phyloP scores from a whole-genome alignment of 805 yeast genomes.

The Grigorovia yakushimaensis region DNA sequence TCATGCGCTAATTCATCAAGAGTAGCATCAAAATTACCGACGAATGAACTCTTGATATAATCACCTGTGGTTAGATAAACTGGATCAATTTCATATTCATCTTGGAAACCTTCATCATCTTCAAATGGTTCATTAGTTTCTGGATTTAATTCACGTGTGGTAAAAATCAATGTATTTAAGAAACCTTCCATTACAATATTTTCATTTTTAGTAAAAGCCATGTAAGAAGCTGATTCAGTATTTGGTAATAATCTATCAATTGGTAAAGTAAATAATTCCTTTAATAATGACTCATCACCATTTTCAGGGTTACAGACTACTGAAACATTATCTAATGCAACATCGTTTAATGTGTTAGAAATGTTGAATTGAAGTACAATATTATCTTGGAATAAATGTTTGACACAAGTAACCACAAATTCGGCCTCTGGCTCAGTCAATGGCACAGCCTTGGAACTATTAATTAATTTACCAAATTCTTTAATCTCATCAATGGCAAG shows the following conservation, averaged over 20 bases:
- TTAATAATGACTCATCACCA: constrained; percentile 35
- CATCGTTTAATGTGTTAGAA: constrained; percentile 73
- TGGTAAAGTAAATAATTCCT: constrained; percentile 67
- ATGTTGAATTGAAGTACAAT: constrained; percentile 74
- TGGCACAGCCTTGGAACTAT: constrained; percentile 52
- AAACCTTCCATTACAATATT: constrained; percentile 42
- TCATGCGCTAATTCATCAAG: constrained; percentile 68
- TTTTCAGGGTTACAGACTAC: constrained; percentile 58
- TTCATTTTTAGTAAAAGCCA: constrained; percentile 53
- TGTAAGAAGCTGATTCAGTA: constrained; percentile 64
- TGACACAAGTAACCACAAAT: constrained; percentile 74
- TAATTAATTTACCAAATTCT: constrained; percentile 63
- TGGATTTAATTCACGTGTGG: constrained; percentile 71
- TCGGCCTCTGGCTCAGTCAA: constrained; percentile 91
- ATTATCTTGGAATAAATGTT: constrained; percentile 69
- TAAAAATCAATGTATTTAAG: constrained; percentile 59
- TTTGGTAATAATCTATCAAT: constrained; percentile 64
- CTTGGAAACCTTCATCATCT: constrained; percentile 78
- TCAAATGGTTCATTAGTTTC: constrained; percentile 55
- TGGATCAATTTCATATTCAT: constrained; percentile 86
- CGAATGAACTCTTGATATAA: constrained; percentile 65
- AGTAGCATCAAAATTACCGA: constrained; percentile 61
- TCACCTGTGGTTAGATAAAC: constrained; percentile 67
- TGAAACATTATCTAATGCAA: constrained; percentile 65
- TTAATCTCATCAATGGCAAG: constrained; percentile 63